These are phyloP conservation scores for Crithidia thermophila DNA, from an alignment of 208 protist genomes.

Conservation along the genomic window DNA sequence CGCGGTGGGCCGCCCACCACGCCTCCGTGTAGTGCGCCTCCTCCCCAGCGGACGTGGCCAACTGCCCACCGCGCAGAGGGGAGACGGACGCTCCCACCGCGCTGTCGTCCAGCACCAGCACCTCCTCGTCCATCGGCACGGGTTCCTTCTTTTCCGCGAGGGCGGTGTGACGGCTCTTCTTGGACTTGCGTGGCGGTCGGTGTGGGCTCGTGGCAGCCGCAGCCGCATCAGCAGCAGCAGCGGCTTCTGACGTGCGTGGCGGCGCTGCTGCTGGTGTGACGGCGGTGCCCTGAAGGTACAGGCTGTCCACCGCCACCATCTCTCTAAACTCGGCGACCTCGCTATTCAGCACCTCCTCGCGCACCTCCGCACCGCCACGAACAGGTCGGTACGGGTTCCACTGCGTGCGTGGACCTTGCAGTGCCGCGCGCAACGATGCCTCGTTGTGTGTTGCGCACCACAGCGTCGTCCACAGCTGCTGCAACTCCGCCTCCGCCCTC, in stretches of 20 bases:
- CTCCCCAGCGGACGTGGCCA: background rate
- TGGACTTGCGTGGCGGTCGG: background rate
- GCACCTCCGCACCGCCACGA: constrained; percentile 46
- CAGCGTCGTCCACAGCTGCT: constrained; percentile 44
- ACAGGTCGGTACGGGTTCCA: constrained; percentile 87
- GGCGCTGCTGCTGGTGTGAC: background rate
- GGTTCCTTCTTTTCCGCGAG: background rate
- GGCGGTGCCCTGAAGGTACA: constrained; percentile 44
- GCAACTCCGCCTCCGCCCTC: constrained; percentile 47
- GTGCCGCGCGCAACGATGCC: constrained; percentile 39
- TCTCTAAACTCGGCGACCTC: constrained; percentile 68
- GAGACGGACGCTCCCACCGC: background rate
- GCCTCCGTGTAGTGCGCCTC: constrained; percentile 13
- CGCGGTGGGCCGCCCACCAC: constrained; percentile 9
- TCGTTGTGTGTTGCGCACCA: constrained; percentile 50
- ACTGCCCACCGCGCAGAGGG: background rate
- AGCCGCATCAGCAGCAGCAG: background rate
- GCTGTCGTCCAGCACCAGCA: constrained; percentile 17
- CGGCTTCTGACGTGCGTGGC: background rate
- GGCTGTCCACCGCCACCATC: constrained; percentile 42
- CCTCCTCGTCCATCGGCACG: background rate
- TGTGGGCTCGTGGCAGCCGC: background rate
- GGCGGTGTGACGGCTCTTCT: background rate
- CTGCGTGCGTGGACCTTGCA: constrained; percentile 35
- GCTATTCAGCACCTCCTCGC: constrained; percentile 69